Percentiles rank a stretch among this genome's conserved stretches.
Conservation (phyloP, 805 yeast species). For the Metschnikowia chrysomelidarum region DNA sequence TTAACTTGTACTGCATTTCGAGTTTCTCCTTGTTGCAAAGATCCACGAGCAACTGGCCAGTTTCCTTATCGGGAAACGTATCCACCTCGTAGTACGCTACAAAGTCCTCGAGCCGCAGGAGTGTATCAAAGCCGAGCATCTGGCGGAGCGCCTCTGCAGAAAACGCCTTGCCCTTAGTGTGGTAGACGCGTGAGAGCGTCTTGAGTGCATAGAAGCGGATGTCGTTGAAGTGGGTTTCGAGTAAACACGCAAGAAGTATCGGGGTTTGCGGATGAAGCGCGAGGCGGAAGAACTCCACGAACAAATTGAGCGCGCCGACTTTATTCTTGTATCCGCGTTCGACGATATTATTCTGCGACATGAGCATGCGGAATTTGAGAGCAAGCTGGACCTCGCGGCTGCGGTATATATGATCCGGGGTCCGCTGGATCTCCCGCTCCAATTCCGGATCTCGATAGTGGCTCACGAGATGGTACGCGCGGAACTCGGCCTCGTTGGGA, state of each 20-base stretch:
- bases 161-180: slow-evolving; percentile 68
- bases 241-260: slow-evolving; percentile 64
- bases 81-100: slow-evolving; percentile 64
- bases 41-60: slow-evolving; percentile 33
- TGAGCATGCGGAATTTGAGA: slow-evolving; percentile 60
- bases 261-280: slow-evolving; percentile 53
- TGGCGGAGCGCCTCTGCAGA: slow-evolving; percentile 45
- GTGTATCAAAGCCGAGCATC: slow-evolving; percentile 67
- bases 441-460: slow-evolving; percentile 83
- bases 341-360: slow-evolving; percentile 59
- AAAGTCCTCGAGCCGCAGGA: slow-evolving; percentile 51
- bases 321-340: slow-evolving; percentile 52
- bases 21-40: slow-evolving; percentile 43
- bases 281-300: slow-evolving; percentile 58
- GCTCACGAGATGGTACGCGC: slow-evolving; percentile 80
- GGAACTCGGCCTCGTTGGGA: slow-evolving; percentile 88
- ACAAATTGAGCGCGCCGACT: slow-evolving; percentile 58
- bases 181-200: slow-evolving; percentile 62
- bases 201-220: slow-evolving; percentile 71
- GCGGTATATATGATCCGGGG: slow-evolving; percentile 57
- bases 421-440: slow-evolving; percentile 67
- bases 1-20: slow-evolving; percentile 37
- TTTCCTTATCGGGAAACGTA: slow-evolving; percentile 25
- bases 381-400: slow-evolving; percentile 68
- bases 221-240: slow-evolving; percentile 80